Evolutionary conservation across 108 stramenopile genomes (phyloP).

Genomic region (Cyclostephanos tholiformis): DNA sequence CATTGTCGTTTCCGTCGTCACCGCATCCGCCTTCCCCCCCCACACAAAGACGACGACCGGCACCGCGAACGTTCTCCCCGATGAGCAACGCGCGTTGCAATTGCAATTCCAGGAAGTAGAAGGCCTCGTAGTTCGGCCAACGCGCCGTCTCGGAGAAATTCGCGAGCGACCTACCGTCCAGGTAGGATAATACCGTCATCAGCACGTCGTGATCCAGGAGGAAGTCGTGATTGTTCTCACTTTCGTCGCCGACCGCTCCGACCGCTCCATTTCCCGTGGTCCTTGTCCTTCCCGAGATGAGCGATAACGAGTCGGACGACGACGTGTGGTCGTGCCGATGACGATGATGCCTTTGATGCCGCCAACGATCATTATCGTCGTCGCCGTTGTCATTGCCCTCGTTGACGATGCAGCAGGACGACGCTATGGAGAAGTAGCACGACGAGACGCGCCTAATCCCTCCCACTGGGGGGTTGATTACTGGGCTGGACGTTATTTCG

Average conservation of each 20-base stretch:
- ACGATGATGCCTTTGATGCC: no score
- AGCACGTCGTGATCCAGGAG: slow-evolving; percentile 74
- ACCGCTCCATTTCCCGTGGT: neutral
- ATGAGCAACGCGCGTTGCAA: slow-evolving; percentile 66
- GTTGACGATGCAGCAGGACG: slow-evolving; percentile 18
- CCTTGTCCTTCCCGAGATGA: neutral
- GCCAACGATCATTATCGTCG: neutral
- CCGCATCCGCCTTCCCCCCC: neutral
- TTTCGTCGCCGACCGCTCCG: neutral
- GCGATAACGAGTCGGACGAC: slow-evolving; percentile 13
- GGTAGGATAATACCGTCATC: slow-evolving; percentile 67
- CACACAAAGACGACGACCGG: neutral
- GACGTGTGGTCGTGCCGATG: no score
- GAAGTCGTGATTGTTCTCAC: slow-evolving; percentile 28
- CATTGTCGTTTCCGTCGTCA: neutral
- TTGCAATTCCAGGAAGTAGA: slow-evolving; percentile 78
- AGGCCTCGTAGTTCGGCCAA: slow-evolving; percentile 72
- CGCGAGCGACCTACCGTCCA: slow-evolving; percentile 61
- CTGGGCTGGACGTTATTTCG: no score
- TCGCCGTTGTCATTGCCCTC: slow-evolving; percentile 2
- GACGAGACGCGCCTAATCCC: slow-evolving; percentile 67
- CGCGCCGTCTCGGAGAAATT: slow-evolving; percentile 74
- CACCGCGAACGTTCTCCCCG: neutral
- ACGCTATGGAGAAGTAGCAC: slow-evolving; percentile 68
- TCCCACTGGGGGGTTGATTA: slow-evolving; percentile 21